Conservation (phyloP, 352 stramenopile species). For the Globisporangium irregulare region DNA sequence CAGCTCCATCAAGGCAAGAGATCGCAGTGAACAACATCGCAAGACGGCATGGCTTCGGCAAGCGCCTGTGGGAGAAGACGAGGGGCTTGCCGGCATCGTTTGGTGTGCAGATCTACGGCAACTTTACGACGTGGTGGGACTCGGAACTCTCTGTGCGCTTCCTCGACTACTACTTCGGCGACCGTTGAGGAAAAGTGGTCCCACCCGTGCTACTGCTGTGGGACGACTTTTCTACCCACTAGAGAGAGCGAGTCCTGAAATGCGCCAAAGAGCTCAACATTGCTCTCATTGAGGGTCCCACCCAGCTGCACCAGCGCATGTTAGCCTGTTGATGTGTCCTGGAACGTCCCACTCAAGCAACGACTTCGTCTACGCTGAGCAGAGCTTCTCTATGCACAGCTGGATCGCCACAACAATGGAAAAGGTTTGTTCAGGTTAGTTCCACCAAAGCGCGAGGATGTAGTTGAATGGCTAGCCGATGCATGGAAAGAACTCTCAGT, state of each 20-base stretch:
- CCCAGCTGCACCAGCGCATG: too few species aligned
- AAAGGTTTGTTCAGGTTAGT: too few species aligned
- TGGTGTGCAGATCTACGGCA: conserved; percentile 23
- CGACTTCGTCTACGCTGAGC: too few species aligned
- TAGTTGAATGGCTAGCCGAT: too few species aligned
- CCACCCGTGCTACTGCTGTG: conserved; percentile 8
- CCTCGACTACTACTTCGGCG: conserved; percentile 19
- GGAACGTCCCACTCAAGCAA: too few species aligned
- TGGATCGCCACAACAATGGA: too few species aligned
- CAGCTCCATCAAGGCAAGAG: neutral
- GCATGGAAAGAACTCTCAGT: too few species aligned
- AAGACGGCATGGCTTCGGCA: conserved; percentile 20
- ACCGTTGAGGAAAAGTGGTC: neutral
- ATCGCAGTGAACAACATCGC: conserved; percentile 13
- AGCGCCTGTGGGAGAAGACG: conserved; percentile 19
- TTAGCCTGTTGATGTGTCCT: too few species aligned
- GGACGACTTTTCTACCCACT: conserved; percentile 14
- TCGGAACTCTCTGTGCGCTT: conserved; percentile 24
- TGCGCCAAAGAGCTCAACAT: too few species aligned
- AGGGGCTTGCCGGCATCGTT: conserved; percentile 13
- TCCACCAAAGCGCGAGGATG: too few species aligned
- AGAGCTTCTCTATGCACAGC: too few species aligned
- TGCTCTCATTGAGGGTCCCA: too few species aligned
- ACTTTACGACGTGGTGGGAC: conserved; percentile 32
- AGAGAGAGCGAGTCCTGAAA: conserved; percentile 1